Conservation (phyloP, 73 alveolate species). For the Paramecium octaurelia region DNA sequence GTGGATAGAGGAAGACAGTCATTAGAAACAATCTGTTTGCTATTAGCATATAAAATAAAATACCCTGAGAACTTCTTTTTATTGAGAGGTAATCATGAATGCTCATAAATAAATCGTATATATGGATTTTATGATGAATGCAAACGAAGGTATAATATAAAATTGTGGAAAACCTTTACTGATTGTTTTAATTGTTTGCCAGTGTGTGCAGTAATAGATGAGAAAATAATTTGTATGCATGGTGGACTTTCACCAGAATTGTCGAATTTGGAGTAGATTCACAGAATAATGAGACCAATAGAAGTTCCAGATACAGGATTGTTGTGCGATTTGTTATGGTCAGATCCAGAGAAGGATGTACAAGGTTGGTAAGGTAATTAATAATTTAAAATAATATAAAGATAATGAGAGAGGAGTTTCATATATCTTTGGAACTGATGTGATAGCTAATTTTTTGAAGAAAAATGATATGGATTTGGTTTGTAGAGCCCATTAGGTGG, state of each 20-base stretch:
- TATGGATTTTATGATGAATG: conserved; percentile 92
- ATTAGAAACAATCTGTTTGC: conserved; percentile 73
- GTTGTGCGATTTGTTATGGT: conserved; percentile 84
- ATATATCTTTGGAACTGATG: conserved; percentile 68
- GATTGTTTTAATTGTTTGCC: conserved; percentile 88
- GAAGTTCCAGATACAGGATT: conserved; percentile 92
- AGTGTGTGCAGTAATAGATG: conserved; percentile 82
- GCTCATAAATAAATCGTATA: conserved; percentile 84
- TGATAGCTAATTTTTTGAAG: conserved; percentile 77
- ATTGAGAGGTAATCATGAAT: conserved; percentile 90
- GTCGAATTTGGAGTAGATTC: conserved; percentile 70
- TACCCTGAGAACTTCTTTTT: conserved; percentile 85
- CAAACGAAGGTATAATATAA: conserved; percentile 77
- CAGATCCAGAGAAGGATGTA: conserved; percentile 89
- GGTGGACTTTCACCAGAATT: conserved; percentile 96
- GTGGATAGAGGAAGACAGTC: conserved; percentile 83
- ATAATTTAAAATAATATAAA: neutral
- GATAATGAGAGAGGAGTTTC: conserved; percentile 79
- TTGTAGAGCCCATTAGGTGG: conserved; percentile 81
- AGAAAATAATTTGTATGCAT: conserved; percentile 87
- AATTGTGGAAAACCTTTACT: conserved; percentile 85
- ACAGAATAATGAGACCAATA: conserved; percentile 80
- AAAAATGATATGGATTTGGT: conserved; percentile 81
- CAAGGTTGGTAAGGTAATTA: conserved; percentile 82
- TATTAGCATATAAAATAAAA: conserved; percentile 78